phyloP scores from a whole-genome alignment of 2,329 filamentous ascomycete species.

The Phialophora tarda region DNA sequence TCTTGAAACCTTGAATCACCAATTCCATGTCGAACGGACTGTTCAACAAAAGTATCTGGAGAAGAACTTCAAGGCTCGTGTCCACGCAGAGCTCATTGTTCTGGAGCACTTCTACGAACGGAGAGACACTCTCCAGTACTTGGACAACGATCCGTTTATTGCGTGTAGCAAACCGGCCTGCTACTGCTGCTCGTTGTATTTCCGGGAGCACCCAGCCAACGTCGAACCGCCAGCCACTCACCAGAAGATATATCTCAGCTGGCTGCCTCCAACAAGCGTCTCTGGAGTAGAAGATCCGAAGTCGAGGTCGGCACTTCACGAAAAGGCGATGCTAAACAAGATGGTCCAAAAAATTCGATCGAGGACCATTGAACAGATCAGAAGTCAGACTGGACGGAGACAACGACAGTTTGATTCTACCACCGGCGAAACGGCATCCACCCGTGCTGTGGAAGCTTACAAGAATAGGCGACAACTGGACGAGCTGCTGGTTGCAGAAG shows the following conservation, averaged over 20 bases:
- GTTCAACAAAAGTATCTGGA: constrained; percentile 39
- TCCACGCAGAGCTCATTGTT: constrained; percentile 57
- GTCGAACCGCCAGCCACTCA: constrained; percentile 41
- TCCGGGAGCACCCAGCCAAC: constrained; percentile 41
- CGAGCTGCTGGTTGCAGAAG: neutral
- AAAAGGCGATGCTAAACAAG: constrained; percentile 40
- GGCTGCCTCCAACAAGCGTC: constrained; percentile 38
- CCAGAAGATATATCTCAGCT: constrained; percentile 43
- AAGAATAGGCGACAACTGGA: neutral
- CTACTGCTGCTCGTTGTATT: constrained; percentile 52
- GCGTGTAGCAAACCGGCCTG: constrained; percentile 61
- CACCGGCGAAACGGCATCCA: constrained; percentile 26
- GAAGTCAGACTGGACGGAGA: constrained; percentile 34
- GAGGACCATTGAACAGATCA: constrained; percentile 39
- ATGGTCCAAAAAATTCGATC: constrained; percentile 40
- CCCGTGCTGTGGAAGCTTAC: neutral
- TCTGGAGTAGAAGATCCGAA: constrained; percentile 3
- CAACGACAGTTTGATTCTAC: constrained; percentile 41
- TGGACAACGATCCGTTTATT: constrained; percentile 52
- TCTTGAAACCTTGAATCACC: constrained; percentile 1
- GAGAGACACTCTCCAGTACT: constrained; percentile 43
- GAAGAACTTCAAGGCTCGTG: constrained; percentile 41
- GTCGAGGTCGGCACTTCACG: neutral
- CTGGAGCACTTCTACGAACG: constrained; percentile 54
- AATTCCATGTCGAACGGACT: constrained; percentile 22